phyloP scores from a whole-genome alignment of 148 eudicot species.

The Amaranthus hypochondriacus region DNA sequence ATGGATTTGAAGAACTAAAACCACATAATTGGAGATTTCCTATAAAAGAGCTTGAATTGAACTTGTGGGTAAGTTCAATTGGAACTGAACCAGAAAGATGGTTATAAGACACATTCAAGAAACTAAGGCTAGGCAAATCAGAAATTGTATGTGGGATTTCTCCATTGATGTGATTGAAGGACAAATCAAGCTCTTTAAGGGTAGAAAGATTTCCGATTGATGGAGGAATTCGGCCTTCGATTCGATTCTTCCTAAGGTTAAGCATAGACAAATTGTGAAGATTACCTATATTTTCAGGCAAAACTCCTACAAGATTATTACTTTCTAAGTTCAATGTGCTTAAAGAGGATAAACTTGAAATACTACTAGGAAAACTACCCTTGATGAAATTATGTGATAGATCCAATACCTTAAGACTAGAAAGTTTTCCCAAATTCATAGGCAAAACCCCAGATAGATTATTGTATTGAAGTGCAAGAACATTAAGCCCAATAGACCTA shows the following conservation, averaged over 20 bases:
- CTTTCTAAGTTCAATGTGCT: slow-evolving; percentile 34
- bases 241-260: slow-evolving; percentile 42
- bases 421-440: slow-evolving; percentile 39
- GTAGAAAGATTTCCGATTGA: slow-evolving; percentile 42
- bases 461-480: slow-evolving; percentile 50
- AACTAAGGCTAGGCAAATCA: slow-evolving; percentile 39
- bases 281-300: slow-evolving; percentile 32
- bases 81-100: slow-evolving; percentile 77
- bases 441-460: slow-evolving; percentile 57
- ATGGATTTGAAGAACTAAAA: slow-evolving; percentile 46
- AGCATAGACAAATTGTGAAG: slow-evolving; percentile 45
- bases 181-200: slow-evolving; percentile 51
- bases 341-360: slow-evolving; percentile 45
- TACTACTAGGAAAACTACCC: slow-evolving; percentile 52
- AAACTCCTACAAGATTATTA: slow-evolving; percentile 29
- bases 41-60: slow-evolving; percentile 59
- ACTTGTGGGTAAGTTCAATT: slow-evolving; percentile 38
- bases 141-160: slow-evolving; percentile 56
- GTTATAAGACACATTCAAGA: slow-evolving; percentile 78
- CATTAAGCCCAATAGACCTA: slow-evolving; percentile 39
- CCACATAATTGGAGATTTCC: slow-evolving; percentile 77
- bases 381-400: slow-evolving; percentile 50
- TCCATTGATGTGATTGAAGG: slow-evolving; percentile 57
- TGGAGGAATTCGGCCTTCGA: slow-evolving; percentile 46
- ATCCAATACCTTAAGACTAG: slow-evolving; percentile 45